These are phyloP conservation scores for Crucihimalaya himalaica DNA, from an alignment of 345 rosid species.

Conservation along the genomic window DNA sequence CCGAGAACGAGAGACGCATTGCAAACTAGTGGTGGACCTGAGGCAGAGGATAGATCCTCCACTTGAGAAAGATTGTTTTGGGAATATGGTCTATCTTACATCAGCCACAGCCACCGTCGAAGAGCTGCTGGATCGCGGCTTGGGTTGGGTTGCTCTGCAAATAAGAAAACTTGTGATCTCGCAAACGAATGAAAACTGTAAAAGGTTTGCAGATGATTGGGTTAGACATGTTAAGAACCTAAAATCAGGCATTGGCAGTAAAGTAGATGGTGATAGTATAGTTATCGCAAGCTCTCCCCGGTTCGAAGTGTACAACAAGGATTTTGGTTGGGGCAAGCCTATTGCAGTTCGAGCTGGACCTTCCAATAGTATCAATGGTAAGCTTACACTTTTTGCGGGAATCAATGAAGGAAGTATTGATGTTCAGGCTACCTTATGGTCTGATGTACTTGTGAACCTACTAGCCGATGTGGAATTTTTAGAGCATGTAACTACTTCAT, in stretches of 20 bases:
- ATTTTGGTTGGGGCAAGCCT: slow-evolving; percentile 47
- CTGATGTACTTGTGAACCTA: neutral
- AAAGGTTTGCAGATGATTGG: slow-evolving; percentile 4
- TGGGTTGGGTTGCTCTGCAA: slow-evolving; percentile 11
- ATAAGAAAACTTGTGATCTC: neutral
- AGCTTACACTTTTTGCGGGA: neutral
- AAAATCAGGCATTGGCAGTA: neutral
- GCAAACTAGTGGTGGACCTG: neutral
- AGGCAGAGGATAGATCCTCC: slow-evolving; percentile 40
- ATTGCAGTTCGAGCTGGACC: slow-evolving; percentile 29
- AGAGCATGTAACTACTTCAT: slow-evolving; percentile 2
- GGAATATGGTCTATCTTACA: slow-evolving; percentile 25
- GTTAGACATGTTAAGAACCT: neutral
- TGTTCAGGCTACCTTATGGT: neutral
- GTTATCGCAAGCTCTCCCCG: slow-evolving; percentile 45
- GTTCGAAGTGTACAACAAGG: slow-evolving; percentile 42
- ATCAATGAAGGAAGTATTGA: slow-evolving; percentile 22
- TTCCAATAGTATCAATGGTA: neutral
- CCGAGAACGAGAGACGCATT: slow-evolving; percentile 11
- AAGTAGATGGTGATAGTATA: neutral
- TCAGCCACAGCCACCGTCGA: neutral
- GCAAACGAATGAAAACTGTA: slow-evolving; percentile 1
- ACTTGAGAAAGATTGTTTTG: slow-evolving; percentile 43
- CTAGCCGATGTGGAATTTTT: neutral
- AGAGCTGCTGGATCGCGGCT: neutral